Conservation (phyloP, 257 asterid species). For the Plantago major region DNA sequence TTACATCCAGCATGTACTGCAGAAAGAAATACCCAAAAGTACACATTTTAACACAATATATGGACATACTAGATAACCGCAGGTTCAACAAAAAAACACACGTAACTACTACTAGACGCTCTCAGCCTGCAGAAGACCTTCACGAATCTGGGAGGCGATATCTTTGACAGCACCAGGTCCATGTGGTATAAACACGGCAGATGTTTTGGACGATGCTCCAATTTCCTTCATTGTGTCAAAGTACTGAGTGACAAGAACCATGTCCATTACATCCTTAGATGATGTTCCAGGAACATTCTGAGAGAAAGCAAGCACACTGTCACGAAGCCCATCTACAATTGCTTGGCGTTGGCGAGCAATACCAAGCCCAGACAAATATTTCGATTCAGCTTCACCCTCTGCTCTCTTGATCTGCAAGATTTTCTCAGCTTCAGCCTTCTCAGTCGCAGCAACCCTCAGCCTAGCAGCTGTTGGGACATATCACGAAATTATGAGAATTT, state of each 20-base stretch:
- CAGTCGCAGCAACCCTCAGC: slow-evolving; percentile 37
- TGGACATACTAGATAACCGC: background rate
- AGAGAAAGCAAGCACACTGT: slow-evolving; percentile 44
- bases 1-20: no score
- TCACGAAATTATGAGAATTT: background rate
- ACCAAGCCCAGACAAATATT: slow-evolving; percentile 41
- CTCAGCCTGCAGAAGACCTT: slow-evolving; percentile 42
- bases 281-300: slow-evolving; percentile 41
- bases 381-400: slow-evolving; percentile 45
- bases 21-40: no score
- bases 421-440: slow-evolving; percentile 46
- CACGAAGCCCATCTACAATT: slow-evolving; percentile 43
- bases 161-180: slow-evolving; percentile 48
- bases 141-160: slow-evolving; percentile 37
- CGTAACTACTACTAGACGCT: slow-evolving; percentile 8
- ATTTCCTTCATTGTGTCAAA: slow-evolving; percentile 48
- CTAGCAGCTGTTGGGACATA: slow-evolving; percentile 35
- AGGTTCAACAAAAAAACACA: no score
- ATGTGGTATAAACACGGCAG: no score
- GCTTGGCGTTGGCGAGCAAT: slow-evolving; percentile 54
- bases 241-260: slow-evolving; percentile 44
- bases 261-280: slow-evolving; percentile 45
- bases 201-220: slow-evolving; percentile 44
- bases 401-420: no score
- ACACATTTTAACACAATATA: background rate